phyloP scores from a whole-genome alignment of 352 stramenopile genomes.

The Globisporangium emineosum region DNA sequence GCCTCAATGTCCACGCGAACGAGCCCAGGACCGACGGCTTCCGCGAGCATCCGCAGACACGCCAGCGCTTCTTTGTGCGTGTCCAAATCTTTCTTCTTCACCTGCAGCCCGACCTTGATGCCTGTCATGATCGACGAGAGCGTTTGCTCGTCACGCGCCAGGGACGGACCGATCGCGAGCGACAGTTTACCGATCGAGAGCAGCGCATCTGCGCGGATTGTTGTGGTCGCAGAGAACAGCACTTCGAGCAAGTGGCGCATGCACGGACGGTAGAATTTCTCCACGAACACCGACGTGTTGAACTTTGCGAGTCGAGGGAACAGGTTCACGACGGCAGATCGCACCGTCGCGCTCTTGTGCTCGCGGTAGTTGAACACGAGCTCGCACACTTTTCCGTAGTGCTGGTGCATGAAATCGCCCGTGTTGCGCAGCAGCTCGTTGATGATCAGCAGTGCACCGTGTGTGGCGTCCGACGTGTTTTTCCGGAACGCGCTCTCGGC shows the following conservation, averaged over 20 bases:
- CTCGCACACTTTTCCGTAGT: constrained; percentile 71
- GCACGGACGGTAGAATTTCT: constrained; percentile 78
- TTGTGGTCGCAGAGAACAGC: constrained; percentile 73
- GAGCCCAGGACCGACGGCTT: constrained; percentile 67
- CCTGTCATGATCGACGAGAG: constrained; percentile 83
- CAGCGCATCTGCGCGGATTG: constrained; percentile 71
- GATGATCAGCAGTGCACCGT: constrained; percentile 79
- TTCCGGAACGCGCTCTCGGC: constrained; percentile 67
- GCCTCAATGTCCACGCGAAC: constrained; percentile 80
- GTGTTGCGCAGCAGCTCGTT: constrained; percentile 87
- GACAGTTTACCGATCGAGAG: constrained; percentile 85
- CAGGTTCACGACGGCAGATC: constrained; percentile 80
- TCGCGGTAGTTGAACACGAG: constrained; percentile 76
- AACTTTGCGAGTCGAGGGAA: constrained; percentile 87
- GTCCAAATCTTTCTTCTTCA: constrained; percentile 81
- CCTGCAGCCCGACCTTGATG: constrained; percentile 82
- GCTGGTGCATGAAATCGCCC: constrained; percentile 86
- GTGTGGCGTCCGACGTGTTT: constrained; percentile 75
- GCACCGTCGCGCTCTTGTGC: constrained; percentile 76
- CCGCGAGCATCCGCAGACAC: constrained; percentile 80
- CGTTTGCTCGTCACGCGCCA: constrained; percentile 76
- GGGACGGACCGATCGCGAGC: constrained; percentile 68
- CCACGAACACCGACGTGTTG: constrained; percentile 83
- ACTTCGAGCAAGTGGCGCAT: constrained; percentile 86
- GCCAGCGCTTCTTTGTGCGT: constrained; percentile 82